phyloP scores from a whole-genome alignment of 1,284 basidiomycete species.

The Rhodotorula sp. region DNA sequence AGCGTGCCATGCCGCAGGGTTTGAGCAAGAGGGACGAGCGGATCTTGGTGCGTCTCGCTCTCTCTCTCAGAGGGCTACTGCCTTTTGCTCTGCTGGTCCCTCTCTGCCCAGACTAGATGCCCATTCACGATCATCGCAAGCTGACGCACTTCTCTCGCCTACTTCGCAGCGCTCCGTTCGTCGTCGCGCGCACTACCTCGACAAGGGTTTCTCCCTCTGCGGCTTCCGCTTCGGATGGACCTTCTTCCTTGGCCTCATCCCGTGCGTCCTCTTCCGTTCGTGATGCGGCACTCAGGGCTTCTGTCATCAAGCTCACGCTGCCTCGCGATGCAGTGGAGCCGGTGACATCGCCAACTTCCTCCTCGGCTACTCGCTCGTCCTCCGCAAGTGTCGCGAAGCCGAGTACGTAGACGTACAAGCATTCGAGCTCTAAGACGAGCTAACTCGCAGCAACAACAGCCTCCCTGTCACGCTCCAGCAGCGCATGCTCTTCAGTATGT shows the following conservation, averaged over 20 bases:
- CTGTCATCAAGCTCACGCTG: not conserved
- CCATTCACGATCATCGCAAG: not conserved
- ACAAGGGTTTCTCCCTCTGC: slow-evolving; percentile 82
- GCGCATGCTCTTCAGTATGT: slow-evolving; percentile 38
- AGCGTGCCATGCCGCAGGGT: slow-evolving; percentile 36
- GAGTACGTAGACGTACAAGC: slow-evolving; percentile 16
- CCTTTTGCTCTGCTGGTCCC: too few species aligned
- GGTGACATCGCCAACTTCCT: slow-evolving; percentile 42
- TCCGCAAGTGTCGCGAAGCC: slow-evolving; percentile 37
- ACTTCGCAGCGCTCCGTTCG: slow-evolving; percentile 36
- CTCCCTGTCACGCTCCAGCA: slow-evolving; percentile 21
- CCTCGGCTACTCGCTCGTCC: slow-evolving; percentile 42
- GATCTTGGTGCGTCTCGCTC: slow-evolving; percentile 29
- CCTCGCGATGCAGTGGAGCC: slow-evolving; percentile 15
- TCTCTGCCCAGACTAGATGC: too few species aligned
- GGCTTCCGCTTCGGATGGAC: slow-evolving; percentile 58
- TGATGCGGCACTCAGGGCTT: not conserved
- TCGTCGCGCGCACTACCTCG: slow-evolving; percentile 80
- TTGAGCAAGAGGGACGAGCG: slow-evolving; percentile 39
- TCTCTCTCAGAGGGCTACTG: not conserved
- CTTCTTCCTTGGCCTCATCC: slow-evolving; percentile 26
- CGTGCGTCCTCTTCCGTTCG: slow-evolving; percentile 7
- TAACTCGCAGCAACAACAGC: not conserved
- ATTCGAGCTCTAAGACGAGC: not conserved
- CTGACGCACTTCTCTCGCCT: too few species aligned